A percentile compares a stretch with the other conserved stretches of the same genome.
Evolutionary conservation across 805 yeast genomes (phyloP).

Genomic region (Wickerhamiella slavikovae): DNA sequence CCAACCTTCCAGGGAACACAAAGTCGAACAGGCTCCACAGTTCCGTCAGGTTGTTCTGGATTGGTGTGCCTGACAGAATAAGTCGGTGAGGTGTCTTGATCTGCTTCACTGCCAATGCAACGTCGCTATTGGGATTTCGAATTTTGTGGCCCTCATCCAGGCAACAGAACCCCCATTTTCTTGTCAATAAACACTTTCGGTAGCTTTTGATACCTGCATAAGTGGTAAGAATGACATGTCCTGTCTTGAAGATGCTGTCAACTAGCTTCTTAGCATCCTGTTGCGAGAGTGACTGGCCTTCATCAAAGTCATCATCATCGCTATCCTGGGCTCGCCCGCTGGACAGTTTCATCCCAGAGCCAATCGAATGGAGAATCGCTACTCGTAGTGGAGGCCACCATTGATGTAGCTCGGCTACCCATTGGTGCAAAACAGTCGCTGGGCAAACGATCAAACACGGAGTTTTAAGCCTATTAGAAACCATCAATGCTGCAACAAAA

Average conservation of each 20-base stretch:
- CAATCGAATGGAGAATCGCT: slow-evolving; percentile 76
- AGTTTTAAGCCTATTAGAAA: slow-evolving; percentile 48
- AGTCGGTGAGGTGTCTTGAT: slow-evolving; percentile 67
- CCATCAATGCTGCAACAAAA: slow-evolving; percentile 76
- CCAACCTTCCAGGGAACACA: slow-evolving; percentile 82
- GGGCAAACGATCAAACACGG: slow-evolving; percentile 87
- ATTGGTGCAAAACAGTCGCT: slow-evolving; percentile 86
- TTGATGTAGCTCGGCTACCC: slow-evolving; percentile 89
- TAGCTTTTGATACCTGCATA: slow-evolving; percentile 70
- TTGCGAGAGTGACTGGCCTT: slow-evolving; percentile 17
- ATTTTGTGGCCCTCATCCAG: slow-evolving; percentile 95
- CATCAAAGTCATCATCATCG: slow-evolving; percentile 23
- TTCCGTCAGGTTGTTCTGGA: slow-evolving; percentile 80
- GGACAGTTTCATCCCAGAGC: slow-evolving; percentile 51
- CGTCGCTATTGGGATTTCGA: slow-evolving; percentile 79
- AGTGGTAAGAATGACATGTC: slow-evolving; percentile 78
- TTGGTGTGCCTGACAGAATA: slow-evolving; percentile 88
- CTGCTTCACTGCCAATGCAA: slow-evolving; percentile 69
- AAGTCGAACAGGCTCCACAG: slow-evolving; percentile 92
- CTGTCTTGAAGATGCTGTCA: slow-evolving; percentile 37
- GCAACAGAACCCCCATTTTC: slow-evolving; percentile 75
- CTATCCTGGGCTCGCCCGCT: slow-evolving; percentile 10
- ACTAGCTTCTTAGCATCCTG: slow-evolving; percentile 28
- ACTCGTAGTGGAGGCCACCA: slow-evolving; percentile 97
- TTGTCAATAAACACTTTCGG: slow-evolving; percentile 37